Evolutionary conservation across 2,329 filamentous ascomycete genomes (phyloP), one percentile per base, ranked within the genome.

Genomic region (Remersonia thermophila): DNA sequence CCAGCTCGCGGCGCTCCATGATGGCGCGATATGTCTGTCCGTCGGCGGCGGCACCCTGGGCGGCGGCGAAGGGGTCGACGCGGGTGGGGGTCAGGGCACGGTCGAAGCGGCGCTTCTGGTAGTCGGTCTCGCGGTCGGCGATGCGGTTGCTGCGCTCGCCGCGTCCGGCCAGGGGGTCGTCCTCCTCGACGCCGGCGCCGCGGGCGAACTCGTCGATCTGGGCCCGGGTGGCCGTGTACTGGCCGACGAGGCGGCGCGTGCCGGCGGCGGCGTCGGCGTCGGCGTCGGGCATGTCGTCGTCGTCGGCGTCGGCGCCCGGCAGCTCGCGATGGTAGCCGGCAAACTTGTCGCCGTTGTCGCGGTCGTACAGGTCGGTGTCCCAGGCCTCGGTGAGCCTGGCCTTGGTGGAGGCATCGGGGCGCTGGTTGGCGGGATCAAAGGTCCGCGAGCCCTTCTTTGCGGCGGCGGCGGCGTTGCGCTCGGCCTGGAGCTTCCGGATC

Each of bases 191-290:
- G 30, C 83, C 87, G 43, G 71, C 69, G 37, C 87, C 87, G 36
- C 75, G 77, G 16, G 89, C 80, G 61, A 94, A 93, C 61, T 98
- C 91, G 55, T 94, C 84, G 55, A 98, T 87, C 62, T 95, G 85
- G 34, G 83, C 78, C 48, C 76, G 80, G 27, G 86, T 89, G 17
- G 91, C 91, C 26, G 91, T 98, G 62, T 98, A 98, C 60, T 96
- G 91, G 45, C 87, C 89, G 25, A 95, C 80, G 42, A 98, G 68
- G 41, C 84, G 76, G 51, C 81, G 75, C 49, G 83, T 77, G 49
- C 66, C 77, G 57, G 83, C 80, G 38, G 63, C 76, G n/a, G n/a
- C n/a, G n/a, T n/a, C 20, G 9, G 20, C 20, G 20, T 23, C 20
- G 20, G 20, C 20, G 57, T 80, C 83, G 33, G 73, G 73, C 73